Conservation (phyloP, 768 basidiomycete species). For the Boletus subcaerulescens region DNA sequence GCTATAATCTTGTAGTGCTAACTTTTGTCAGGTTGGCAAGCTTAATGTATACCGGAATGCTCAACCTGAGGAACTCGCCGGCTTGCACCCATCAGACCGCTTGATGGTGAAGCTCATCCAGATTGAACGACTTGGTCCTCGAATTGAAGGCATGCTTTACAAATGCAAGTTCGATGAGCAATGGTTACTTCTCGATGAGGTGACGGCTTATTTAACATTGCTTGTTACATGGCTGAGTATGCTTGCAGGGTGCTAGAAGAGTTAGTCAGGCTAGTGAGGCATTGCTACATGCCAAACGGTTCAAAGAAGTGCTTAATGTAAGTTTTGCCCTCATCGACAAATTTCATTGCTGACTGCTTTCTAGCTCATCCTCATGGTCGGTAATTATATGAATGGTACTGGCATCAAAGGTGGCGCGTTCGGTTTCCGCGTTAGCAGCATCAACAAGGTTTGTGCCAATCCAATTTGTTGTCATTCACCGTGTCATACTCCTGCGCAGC, state of each 20-base stretch:
- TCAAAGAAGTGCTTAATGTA: conserved; percentile 88
- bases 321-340: conserved; percentile 19
- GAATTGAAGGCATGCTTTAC: conserved; percentile 96
- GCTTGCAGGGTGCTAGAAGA: conserved; percentile 68
- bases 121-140: conserved; percentile 81
- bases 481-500: conserved; percentile 41
- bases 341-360: conserved; percentile 1
- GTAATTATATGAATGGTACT: conserved; percentile 98
- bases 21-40: conserved; percentile 64
- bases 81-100: conserved; percentile 91
- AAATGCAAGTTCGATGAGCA: conserved; percentile 85
- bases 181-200: conserved; percentile 78
- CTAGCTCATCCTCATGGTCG: conserved; percentile 88
- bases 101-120: conserved; percentile 97
- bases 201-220: conserved; percentile 29
- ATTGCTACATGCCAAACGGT: conserved; percentile 76
- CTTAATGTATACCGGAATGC: conserved; percentile 86
- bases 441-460: conserved; percentile 73
- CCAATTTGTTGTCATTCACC: not conserved
- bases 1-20: not conserved
- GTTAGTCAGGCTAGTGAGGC: conserved; percentile 78
- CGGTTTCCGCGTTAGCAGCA: conserved; percentile 95
- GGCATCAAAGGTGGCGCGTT: conserved; percentile 96
- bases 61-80: conserved; percentile 80
- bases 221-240: conserved; percentile 6